These are phyloP conservation scores for Canariomyces notabilis DNA, from an alignment of 2,329 filamentous ascomycete species.

Conservation along the genomic window DNA sequence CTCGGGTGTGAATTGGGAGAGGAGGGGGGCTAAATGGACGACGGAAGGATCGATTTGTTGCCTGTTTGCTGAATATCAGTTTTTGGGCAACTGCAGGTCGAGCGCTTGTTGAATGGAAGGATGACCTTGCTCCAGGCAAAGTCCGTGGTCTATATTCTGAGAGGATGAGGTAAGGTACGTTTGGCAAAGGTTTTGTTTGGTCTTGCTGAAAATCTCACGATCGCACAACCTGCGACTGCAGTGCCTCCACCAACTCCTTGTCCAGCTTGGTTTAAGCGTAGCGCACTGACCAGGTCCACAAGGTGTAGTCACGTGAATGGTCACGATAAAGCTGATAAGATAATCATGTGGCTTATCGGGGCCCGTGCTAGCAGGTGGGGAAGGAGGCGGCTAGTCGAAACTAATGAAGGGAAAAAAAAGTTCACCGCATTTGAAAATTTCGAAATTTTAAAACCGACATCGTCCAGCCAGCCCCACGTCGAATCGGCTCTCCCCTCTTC, in stretches of 20 bases:
- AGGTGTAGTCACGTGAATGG: slow-evolving; percentile 15
- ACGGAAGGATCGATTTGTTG: slow-evolving; percentile 14
- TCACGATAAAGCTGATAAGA: slow-evolving; percentile 19
- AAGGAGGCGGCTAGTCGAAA: slow-evolving; percentile 17
- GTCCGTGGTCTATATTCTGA: slow-evolving; percentile 16
- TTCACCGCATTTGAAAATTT: slow-evolving; percentile 26
- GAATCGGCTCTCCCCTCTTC: slow-evolving; percentile 20
- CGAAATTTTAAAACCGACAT: slow-evolving; percentile 22
- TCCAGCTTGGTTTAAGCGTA: no score
- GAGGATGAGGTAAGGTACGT: neutral
- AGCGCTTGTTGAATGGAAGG: slow-evolving; percentile 19
- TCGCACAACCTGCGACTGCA: slow-evolving; percentile 16
- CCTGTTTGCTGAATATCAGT: no score
- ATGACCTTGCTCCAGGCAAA: slow-evolving; percentile 28
- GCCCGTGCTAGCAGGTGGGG: no score
- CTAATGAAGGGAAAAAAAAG: slow-evolving; percentile 25
- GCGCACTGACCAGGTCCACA: neutral
- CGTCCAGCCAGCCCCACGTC: slow-evolving; percentile 24
- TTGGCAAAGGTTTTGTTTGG: slow-evolving; percentile 19
- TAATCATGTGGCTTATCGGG: slow-evolving; percentile 4
- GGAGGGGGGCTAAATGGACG: neutral
- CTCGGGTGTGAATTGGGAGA: neutral
- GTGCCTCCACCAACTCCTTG: slow-evolving; percentile 11
- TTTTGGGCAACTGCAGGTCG: slow-evolving; percentile 9
- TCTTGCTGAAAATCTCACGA: slow-evolving; percentile 15